Evolutionary conservation across 2,329 filamentous ascomycete genomes (phyloP), one percentile per base, ranked within the genome.

Genomic region (Cercospora sp.): DNA sequence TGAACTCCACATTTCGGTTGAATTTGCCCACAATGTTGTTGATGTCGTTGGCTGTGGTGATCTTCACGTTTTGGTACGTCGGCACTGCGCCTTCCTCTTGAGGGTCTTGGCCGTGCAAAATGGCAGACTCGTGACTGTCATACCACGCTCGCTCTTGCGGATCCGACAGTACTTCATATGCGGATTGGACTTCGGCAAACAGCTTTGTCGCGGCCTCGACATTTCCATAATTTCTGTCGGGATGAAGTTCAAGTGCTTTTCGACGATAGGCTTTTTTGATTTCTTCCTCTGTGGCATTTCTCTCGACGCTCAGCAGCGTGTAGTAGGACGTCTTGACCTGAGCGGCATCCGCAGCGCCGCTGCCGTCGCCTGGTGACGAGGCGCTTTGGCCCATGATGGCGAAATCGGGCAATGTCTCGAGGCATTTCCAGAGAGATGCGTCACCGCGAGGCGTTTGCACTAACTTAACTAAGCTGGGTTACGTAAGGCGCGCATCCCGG

Each of bases 81-180:
- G 88, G 88, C 64, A 87, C 83, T 40, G 84, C 84, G 58, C 81
- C 80, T 20, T 80, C 81, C 42, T 78, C 80, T 72, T 68, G 79
- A 28, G 79, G 82, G 64, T 89, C 87, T 66, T 87, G 85, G 45
- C 90, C 90, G 31, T 87, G 86, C 70, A 98, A 82, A 69, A 98
- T 96, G 61, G 91, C 89, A 73, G 93, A 90, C 69, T 93, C 90
- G 78, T 99, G 95, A 2, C 93, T 93, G 80, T 99, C 94, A 82
- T 99, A 99, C 95, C 95, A 99, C 33, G 94, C 91, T 73, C 95
- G 89, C 79, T 99, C 95, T 78, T 99, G 94, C 10, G 93, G 89
- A 78, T 99, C 95, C 1, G 94, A 97, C 1, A 99, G 87, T n/a
- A 99, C 88, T 79, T 98, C 93, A 78, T 99, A 97, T 58, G 95